Evolutionary conservation across 768 basidiomycete genomes (phyloP).

Genomic region (Amanita pallidorosea): DNA sequence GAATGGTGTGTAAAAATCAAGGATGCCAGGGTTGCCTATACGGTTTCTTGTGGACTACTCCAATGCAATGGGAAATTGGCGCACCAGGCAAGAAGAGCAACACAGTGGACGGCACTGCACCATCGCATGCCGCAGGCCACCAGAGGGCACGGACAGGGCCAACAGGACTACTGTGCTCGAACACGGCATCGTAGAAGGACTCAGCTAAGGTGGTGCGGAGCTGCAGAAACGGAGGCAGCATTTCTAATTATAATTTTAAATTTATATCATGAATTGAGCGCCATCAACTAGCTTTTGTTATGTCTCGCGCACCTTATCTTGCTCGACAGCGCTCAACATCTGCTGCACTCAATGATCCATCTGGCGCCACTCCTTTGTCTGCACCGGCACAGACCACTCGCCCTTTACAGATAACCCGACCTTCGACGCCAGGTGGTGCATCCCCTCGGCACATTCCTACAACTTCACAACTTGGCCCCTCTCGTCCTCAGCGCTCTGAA

Average conservation of each 20-base stretch:
- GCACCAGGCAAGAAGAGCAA: constrained; percentile 42
- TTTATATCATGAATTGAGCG: not conserved
- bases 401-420: constrained; percentile 53
- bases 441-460: constrained; percentile 27
- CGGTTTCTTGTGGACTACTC: not conserved
- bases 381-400: constrained; percentile 27
- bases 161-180: constrained; percentile 25
- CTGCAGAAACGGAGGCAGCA: constrained; percentile 23
- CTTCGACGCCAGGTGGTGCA: constrained; percentile 36
- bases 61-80: not conserved
- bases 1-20: constrained; percentile 61
- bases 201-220: not conserved
- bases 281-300: constrained; percentile 11
- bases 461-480: constrained; percentile 38
- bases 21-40: constrained; percentile 45
- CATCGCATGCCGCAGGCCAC: constrained; percentile 29
- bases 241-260: constrained; percentile 1
- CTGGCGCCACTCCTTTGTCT: constrained; percentile 24
- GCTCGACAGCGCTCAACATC: constrained; percentile 16
- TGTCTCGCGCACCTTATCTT: constrained; percentile 44
- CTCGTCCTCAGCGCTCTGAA: constrained; percentile 61
- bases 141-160: constrained; percentile 38
- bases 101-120: constrained; percentile 18
- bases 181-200: constrained; percentile 20
- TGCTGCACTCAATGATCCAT: constrained; percentile 31